phyloP scores from a whole-genome alignment of 257 asterid genomes.

The Thymus mandschuricus region DNA sequence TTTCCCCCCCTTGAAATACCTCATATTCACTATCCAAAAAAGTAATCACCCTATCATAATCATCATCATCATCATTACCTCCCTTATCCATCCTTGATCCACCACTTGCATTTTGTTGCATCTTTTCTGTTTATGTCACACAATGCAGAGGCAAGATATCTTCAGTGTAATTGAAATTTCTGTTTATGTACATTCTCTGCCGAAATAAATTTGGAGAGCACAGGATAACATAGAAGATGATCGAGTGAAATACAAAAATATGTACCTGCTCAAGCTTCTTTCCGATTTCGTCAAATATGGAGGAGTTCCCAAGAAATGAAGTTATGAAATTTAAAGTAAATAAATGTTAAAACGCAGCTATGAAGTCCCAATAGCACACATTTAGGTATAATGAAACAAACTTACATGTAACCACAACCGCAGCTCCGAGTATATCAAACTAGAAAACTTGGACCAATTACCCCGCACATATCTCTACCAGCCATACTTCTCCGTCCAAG shows the following conservation, averaged over 20 bases:
- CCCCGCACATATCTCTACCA: not conserved
- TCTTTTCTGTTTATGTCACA: too few relatives aligned
- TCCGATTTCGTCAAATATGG: slow-evolving; percentile 74
- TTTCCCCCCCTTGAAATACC: too few relatives aligned
- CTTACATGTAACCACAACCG: not conserved
- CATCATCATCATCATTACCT: too few relatives aligned
- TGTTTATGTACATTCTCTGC: too few relatives aligned
- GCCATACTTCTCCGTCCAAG: not conserved
- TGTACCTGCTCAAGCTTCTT: slow-evolving; percentile 82
- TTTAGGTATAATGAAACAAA: not conserved
- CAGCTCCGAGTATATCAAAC: not conserved
- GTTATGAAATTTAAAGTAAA: slow-evolving; percentile 51
- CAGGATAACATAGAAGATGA: slow-evolving; percentile 2
- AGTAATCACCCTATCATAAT: too few relatives aligned
- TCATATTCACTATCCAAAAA: too few relatives aligned
- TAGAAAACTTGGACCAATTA: not conserved
- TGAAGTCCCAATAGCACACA: not conserved
- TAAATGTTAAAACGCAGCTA: slow-evolving; percentile 4
- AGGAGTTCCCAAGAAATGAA: slow-evolving; percentile 76
- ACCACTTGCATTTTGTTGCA: too few relatives aligned
- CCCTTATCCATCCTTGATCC: too few relatives aligned
- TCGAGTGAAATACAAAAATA: slow-evolving; percentile 24
- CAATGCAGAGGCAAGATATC: too few relatives aligned
- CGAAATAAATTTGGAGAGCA: too few relatives aligned
- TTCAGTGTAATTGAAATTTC: too few relatives aligned